Percentiles rank a stretch among this genome's conserved stretches.
These are phyloP conservation scores for Barnettozyma siamensis DNA, from an alignment of 805 yeast genomes.

Conservation along the genomic window DNA sequence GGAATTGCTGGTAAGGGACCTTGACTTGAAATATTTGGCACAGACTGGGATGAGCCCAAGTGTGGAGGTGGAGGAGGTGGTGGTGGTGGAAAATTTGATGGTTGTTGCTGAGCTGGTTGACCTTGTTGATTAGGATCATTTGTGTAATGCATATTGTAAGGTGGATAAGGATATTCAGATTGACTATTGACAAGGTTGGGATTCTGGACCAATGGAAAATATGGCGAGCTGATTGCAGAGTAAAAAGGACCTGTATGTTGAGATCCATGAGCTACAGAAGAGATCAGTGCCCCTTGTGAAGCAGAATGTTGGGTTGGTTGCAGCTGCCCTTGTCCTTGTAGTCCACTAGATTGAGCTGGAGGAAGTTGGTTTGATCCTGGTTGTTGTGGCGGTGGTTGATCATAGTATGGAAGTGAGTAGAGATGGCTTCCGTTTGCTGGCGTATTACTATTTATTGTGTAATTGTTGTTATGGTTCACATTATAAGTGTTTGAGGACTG, in stretches of 20 bases:
- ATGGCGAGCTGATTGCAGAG: neutral
- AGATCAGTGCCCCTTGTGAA: neutral
- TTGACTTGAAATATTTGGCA: conserved; percentile 3
- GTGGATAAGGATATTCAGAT: neutral
- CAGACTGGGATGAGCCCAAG: conserved; percentile 2
- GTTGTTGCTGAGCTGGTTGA: neutral
- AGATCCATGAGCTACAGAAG: no score
- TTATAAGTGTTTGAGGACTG: neutral
- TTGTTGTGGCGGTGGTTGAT: conserved; percentile 5
- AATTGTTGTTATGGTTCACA: conserved; percentile 3
- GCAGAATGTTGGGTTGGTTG: conserved; percentile 11
- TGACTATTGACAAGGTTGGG: neutral
- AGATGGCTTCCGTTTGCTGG: conserved; percentile 1
- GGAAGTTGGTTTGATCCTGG: conserved; percentile 4
- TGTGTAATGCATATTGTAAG: neutral
- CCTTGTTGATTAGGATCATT: neutral
- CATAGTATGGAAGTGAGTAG: conserved; percentile 8
- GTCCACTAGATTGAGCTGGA: conserved; percentile 1
- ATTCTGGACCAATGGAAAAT: neutral
- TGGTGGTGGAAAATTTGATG: neutral
- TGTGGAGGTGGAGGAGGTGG: conserved; percentile 7
- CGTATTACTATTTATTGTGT: conserved; percentile 2
- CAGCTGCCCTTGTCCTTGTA: neutral
- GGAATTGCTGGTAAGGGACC: neutral
- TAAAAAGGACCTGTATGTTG: neutral